Conservation (phyloP, 805 yeast genomes). For the Saccharomyces paradoxus region DNA sequence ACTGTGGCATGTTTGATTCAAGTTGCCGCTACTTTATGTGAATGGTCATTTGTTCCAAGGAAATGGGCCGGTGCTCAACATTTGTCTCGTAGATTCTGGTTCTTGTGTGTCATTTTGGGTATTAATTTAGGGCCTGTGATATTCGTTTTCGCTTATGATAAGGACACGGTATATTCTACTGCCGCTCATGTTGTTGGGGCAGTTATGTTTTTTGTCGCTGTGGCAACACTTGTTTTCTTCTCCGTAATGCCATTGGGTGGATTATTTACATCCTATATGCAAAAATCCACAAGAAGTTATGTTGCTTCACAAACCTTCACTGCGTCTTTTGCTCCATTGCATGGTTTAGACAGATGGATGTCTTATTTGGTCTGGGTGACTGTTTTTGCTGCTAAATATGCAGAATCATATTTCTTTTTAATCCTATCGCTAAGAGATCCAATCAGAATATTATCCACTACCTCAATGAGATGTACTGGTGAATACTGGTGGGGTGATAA, state of each 20-base stretch:
- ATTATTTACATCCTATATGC: slow-evolving; percentile 87
- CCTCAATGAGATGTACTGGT: slow-evolving; percentile 90
- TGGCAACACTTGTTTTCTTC: slow-evolving; percentile 76
- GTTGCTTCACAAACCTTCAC: slow-evolving; percentile 94
- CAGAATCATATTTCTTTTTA: slow-evolving; percentile 89
- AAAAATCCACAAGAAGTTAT: slow-evolving; percentile 75
- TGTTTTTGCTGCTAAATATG: slow-evolving; percentile 80
- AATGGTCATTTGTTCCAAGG: slow-evolving; percentile 95
- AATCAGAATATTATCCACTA: slow-evolving; percentile 75
- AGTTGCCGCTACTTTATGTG: slow-evolving; percentile 78
- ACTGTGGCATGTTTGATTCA: slow-evolving; percentile 74
- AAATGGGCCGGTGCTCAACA: slow-evolving; percentile 99
- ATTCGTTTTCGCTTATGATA: slow-evolving; percentile 76
- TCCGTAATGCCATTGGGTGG: slow-evolving; percentile 96
- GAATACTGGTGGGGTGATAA: slow-evolving; percentile 74
- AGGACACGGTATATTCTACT: slow-evolving; percentile 52
- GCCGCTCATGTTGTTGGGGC: slow-evolving; percentile 72
- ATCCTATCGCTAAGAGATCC: slow-evolving; percentile 89
- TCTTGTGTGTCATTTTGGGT: slow-evolving; percentile 55
- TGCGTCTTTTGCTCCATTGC: slow-evolving; percentile 72
- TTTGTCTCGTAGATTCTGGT: slow-evolving; percentile 74
- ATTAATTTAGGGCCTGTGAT: slow-evolving; percentile 79
- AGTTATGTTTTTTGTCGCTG: slow-evolving; percentile 81
- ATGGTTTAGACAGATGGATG: slow-evolving; percentile 89
- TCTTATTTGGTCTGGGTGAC: slow-evolving; percentile 83